Conservation (phyloP, 805 yeast genomes). For the Wickerhamomyces bisporus region DNA sequence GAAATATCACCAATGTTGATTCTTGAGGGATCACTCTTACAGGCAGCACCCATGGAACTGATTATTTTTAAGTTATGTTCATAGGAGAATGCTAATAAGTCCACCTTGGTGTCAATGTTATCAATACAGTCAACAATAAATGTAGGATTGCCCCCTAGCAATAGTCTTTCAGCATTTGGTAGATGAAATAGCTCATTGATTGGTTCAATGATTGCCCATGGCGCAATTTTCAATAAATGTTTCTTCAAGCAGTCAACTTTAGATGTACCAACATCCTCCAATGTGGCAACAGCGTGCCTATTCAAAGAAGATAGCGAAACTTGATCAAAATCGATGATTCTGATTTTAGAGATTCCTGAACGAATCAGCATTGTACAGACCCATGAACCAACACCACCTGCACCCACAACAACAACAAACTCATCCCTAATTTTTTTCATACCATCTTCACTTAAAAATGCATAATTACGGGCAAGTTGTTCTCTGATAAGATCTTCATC, state of each 20-base stretch:
- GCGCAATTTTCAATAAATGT: slow-evolving; percentile 73
- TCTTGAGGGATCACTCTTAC: slow-evolving; percentile 92
- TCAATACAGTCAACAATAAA: slow-evolving; percentile 94
- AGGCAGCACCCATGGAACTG: slow-evolving; percentile 96
- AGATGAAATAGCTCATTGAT: slow-evolving; percentile 72
- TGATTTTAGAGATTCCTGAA: slow-evolving; percentile 76
- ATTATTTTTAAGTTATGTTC: slow-evolving; percentile 59
- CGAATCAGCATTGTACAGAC: slow-evolving; percentile 86
- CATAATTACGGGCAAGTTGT: slow-evolving; percentile 90
- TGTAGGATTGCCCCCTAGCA: slow-evolving; percentile 56
- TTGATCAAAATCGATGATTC: slow-evolving; percentile 93
- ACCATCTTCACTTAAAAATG: slow-evolving; percentile 85
- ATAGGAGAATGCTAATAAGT: slow-evolving; percentile 70
- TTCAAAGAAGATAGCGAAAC: slow-evolving; percentile 88
- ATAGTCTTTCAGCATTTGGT: slow-evolving; percentile 56
- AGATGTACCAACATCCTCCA: slow-evolving; percentile 86
- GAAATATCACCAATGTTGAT: slow-evolving; percentile 86
- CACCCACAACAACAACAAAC: slow-evolving; percentile 78
- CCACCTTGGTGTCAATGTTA: slow-evolving; percentile 95
- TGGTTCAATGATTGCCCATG: slow-evolving; percentile 88
- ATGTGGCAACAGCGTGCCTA: slow-evolving; percentile 91
- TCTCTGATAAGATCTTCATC: slow-evolving; percentile 78
- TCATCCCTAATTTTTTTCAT: slow-evolving; percentile 66
- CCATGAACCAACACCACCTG: slow-evolving; percentile 99
- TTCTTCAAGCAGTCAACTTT: slow-evolving; percentile 75